Evolutionary conservation across 768 basidiomycete species (phyloP).

Genomic region (Amanita rimosa): DNA sequence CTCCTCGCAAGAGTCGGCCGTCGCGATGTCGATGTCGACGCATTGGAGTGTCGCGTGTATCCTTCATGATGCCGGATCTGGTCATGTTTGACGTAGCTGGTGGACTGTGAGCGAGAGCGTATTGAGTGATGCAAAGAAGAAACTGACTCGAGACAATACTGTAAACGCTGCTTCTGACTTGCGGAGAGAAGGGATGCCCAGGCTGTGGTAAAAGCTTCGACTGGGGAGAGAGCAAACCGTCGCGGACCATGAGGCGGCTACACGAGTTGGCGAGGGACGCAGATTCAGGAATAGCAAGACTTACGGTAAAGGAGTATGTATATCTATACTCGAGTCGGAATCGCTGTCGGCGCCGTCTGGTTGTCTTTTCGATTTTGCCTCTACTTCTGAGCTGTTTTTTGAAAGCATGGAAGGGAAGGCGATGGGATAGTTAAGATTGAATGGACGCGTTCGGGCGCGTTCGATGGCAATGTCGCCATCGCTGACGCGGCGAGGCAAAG

Average conservation of each 20-base stretch:
- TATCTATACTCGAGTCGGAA: slow-evolving; percentile 55
- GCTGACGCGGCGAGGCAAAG: slow-evolving; percentile 7
- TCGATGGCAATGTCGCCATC: slow-evolving; percentile 4
- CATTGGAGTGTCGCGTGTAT: slow-evolving; percentile 44
- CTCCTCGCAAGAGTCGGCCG: slow-evolving; percentile 43
- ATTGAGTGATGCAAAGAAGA: neutral
- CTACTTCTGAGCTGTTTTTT: neutral
- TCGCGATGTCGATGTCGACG: slow-evolving; percentile 53
- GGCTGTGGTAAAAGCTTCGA: slow-evolving; percentile 44
- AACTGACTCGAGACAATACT: slow-evolving; percentile 23
- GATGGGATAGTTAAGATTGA: neutral
- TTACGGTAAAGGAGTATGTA: slow-evolving; percentile 61
- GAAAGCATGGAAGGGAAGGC: neutral
- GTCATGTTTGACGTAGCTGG: slow-evolving; percentile 19
- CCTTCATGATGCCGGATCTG: slow-evolving; percentile 33
- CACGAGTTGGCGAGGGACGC: slow-evolving; percentile 5
- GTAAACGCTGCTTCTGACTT: slow-evolving; percentile 23
- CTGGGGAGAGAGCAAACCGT: slow-evolving; percentile 54
- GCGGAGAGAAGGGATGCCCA: slow-evolving; percentile 10
- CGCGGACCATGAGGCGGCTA: slow-evolving; percentile 55
- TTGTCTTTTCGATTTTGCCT: slow-evolving; percentile 11
- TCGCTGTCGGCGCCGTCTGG: slow-evolving; percentile 24
- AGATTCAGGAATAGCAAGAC: slow-evolving; percentile 17
- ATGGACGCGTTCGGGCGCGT: neutral
- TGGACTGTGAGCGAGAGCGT: neutral